Base-by-base conservation (phyloP, 1,284 basidiomycete species). In the Naganishia albida region DNA sequence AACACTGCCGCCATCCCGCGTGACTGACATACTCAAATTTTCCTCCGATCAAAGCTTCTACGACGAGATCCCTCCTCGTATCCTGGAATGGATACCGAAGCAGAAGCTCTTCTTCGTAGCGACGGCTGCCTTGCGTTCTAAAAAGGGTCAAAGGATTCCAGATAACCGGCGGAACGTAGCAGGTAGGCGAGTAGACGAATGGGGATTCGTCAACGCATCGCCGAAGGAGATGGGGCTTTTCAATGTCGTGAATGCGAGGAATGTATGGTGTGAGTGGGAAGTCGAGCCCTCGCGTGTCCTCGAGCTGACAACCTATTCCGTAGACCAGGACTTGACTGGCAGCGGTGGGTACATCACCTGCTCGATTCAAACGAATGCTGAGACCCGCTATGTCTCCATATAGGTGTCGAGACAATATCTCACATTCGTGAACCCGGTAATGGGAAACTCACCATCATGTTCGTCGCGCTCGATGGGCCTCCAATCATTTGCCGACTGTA, bases 261-360 rank as follows among this genome's bases (percentile, higher is more conserved):
- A 34, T 6, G 66, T 67, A 1, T 46, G 66, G 50, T 67, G 65
- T 67, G 48, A 67, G 65, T 66, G 15, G n/a, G n/a, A 25, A 18
- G 13, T 18, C 7, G 28, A 2, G 25, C 10, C 15, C 18, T 20
- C 15, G 39, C 20, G 20, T 16, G 18, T 3, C 7, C 26, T 16
- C 3, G 10, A 50, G 12, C 28, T 26, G 26, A 18, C 38, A 25
- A 16, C 0, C 23, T 13, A 3, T 4, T 4, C 42, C 6, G 2
- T 49, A 70, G 69, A 70, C 25, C 66, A 70, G 42, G 70, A 70
- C 43, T 52, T 70, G 1, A 68, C 67, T 2, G 70, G 70, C n/a
- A 67, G 66, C 43, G 66, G 66, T 67, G 49, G 44, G 65, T 26
- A 7, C 25, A 2, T 8, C 25, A 1, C 34, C 25, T 30, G 8